Percentiles rank a stretch among this genome's conserved stretches.
These are phyloP conservation scores for Phytophthora fragariaefolia DNA, from an alignment of 352 stramenopile genomes.

Conservation along the genomic window DNA sequence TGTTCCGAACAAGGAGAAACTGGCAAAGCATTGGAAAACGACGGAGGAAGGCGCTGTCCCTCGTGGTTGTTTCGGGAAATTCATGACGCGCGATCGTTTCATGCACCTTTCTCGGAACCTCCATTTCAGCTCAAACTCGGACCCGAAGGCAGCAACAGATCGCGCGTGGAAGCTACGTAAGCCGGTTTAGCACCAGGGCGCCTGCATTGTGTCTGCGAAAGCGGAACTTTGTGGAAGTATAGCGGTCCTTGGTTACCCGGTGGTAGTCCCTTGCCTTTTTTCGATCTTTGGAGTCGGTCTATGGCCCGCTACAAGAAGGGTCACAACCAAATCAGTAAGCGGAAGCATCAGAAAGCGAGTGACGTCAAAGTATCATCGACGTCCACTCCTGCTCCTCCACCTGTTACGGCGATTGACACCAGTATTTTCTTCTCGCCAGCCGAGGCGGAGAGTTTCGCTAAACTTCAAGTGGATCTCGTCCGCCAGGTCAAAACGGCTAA, in stretches of 20 bases:
- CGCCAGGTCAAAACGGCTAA: slow-evolving; percentile 2
- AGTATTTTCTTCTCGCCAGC: not conserved
- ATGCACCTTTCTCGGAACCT: too few species aligned
- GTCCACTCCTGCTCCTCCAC: not conserved
- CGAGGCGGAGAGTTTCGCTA: not conserved
- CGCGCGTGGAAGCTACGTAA: too few species aligned
- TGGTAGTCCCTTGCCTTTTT: not conserved
- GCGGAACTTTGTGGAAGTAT: slow-evolving; percentile 2
- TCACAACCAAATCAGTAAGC: not conserved
- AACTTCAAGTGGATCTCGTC: not conserved
- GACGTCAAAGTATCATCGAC: not conserved
- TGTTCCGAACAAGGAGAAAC: too few species aligned
- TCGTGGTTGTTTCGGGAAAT: too few species aligned
- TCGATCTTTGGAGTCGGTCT: not conserved
- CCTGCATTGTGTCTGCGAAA: too few species aligned
- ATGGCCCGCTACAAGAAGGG: slow-evolving; percentile 4
- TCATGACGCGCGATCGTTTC: too few species aligned
- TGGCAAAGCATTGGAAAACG: too few species aligned
- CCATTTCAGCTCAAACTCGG: too few species aligned
- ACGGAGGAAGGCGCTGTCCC: too few species aligned
- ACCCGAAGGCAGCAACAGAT: too few species aligned
- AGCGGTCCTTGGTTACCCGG: slow-evolving; percentile 3
- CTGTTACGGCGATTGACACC: not conserved
- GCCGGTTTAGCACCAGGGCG: too few species aligned
- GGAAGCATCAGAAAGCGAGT: not conserved